A percentile compares a stretch with the other conserved stretches of the same genome.
Evolutionary conservation across 116 monocot genomes (phyloP).

Genomic region (Trichopus zeylanicus): DNA sequence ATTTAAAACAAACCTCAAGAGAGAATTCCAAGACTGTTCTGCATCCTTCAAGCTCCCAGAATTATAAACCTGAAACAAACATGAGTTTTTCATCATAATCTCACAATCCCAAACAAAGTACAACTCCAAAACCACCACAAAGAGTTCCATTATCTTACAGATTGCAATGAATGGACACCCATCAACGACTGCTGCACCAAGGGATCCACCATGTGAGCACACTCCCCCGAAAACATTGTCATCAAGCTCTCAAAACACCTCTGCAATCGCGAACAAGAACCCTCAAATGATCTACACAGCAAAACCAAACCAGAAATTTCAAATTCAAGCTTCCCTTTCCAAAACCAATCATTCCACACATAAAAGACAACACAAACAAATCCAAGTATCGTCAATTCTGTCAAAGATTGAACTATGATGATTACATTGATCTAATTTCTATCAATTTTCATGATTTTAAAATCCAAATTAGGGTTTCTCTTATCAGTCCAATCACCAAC

Average conservation of each 20-base stretch:
- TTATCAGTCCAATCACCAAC: background rate
- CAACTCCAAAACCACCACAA: background rate
- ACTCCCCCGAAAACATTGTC: slow-evolving; percentile 38
- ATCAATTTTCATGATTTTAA: background rate
- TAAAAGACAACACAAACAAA: no score
- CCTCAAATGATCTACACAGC: slow-evolving; percentile 67
- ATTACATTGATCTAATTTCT: background rate
- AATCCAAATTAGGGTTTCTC: no score
- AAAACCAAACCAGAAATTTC: slow-evolving; percentile 2
- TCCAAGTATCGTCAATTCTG: no score
- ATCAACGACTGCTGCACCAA: slow-evolving; percentile 63
- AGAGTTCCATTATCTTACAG: slow-evolving; percentile 44
- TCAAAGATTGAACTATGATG: background rate
- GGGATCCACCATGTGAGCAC: slow-evolving; percentile 41
- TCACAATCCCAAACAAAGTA: background rate
- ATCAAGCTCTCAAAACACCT: slow-evolving; percentile 62
- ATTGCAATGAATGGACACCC: slow-evolving; percentile 51
- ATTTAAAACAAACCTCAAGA: slow-evolving; percentile 42
- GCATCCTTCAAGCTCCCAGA: slow-evolving; percentile 26
- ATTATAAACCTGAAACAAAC: slow-evolving; percentile 39
- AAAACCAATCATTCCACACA: no score
- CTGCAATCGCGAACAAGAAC: slow-evolving; percentile 42
- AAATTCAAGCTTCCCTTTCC: background rate
- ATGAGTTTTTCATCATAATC: slow-evolving; percentile 6
- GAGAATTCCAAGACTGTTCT: slow-evolving; percentile 46